phyloP scores from a whole-genome alignment of 164 flowering plant genomes.

The Chloranthus sessilifolius region DNA sequence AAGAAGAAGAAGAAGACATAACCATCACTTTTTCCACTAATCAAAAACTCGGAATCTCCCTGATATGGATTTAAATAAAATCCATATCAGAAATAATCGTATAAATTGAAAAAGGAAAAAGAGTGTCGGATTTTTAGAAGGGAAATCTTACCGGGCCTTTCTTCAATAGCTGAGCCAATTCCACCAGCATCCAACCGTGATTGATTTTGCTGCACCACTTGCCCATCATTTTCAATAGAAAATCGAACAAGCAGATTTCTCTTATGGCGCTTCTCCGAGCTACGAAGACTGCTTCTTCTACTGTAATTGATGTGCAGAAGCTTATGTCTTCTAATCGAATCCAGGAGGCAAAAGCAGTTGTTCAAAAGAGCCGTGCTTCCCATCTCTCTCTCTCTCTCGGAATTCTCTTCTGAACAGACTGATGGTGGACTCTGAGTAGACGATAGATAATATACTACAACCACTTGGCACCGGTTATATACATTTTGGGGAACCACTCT shows the following conservation, averaged over 20 bases:
- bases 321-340: conserved; percentile 11
- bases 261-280: conserved; percentile 11
- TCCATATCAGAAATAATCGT: too few relatives aligned
- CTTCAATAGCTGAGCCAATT: conserved; percentile 53
- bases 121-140: too few relatives aligned
- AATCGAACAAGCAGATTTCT: conserved; percentile 29
- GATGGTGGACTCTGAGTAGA: too few relatives aligned
- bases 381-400: conserved; percentile 28
- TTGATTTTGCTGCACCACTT: conserved; percentile 27
- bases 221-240: conserved; percentile 45
- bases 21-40: too few relatives aligned
- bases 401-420: too few relatives aligned
- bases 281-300: conserved; percentile 16
- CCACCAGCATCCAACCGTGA: conserved; percentile 14
- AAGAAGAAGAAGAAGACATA: too few relatives aligned
- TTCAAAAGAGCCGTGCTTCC: conserved; percentile 45
- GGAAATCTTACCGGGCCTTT: conserved; percentile 50
- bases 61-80: too few relatives aligned
- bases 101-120: too few relatives aligned
- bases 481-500: too few relatives aligned
- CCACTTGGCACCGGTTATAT: too few relatives aligned
- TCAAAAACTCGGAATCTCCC: too few relatives aligned
- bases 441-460: too few relatives aligned
- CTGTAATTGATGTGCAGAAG: conserved; percentile 19
- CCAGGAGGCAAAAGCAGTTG: conserved; percentile 24